These are phyloP conservation scores for Thielaviopsis euricoi DNA, from an alignment of 2,329 filamentous ascomycete genomes.

Conservation along the genomic window DNA sequence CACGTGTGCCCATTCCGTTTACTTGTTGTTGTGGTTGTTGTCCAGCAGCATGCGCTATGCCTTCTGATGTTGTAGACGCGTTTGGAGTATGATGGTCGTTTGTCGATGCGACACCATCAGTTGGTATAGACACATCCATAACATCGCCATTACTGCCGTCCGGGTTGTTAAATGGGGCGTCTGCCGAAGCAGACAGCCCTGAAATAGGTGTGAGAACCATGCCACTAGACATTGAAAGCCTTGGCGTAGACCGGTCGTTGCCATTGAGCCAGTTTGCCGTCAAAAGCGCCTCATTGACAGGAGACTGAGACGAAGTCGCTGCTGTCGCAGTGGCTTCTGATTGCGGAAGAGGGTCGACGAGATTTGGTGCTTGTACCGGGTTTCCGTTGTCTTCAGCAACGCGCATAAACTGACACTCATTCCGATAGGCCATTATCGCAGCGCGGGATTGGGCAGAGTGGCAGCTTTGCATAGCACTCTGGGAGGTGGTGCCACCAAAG, in stretches of 20 bases:
- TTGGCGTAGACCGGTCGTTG: not conserved
- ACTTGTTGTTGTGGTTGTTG: not conserved
- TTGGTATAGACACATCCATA: not conserved
- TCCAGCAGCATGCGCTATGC: not conserved
- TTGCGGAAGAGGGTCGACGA: conserved; percentile 18
- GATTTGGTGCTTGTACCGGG: conserved; percentile 22
- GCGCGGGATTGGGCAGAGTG: not conserved
- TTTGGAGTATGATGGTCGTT: not conserved
- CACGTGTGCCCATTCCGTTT: not conserved
- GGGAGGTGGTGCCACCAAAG: not conserved
- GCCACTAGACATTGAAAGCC: not conserved
- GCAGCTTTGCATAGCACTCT: not conserved
- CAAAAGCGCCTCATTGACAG: not conserved
- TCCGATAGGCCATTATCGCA: conserved; percentile 28
- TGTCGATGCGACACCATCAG: not conserved
- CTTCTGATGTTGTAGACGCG: not conserved
- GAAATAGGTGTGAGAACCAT: not conserved
- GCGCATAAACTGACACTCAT: conserved; percentile 29
- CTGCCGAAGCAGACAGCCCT: not conserved
- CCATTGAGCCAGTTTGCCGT: not conserved
- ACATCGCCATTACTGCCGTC: not conserved
- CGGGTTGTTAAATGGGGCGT: not conserved
- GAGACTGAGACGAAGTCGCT: not conserved
- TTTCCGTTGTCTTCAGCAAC: conserved; percentile 25
- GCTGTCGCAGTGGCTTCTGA: not conserved